Base-by-base conservation (phyloP, 148 eudicot genomes). In the Mesembryanthemum crystallinum region DNA sequence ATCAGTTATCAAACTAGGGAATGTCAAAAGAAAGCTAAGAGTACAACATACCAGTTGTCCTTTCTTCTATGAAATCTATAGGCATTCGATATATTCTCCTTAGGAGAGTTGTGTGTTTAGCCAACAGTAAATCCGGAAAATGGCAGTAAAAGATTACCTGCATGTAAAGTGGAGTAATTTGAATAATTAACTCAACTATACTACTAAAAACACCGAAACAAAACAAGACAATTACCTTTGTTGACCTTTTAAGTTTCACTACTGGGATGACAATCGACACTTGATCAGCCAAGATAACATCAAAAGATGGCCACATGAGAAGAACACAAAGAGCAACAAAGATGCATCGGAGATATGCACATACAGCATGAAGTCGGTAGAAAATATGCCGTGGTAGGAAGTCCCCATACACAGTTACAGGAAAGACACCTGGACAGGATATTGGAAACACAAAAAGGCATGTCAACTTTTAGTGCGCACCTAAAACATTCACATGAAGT, bases 121-220 rank as follows among this genome's bases (percentile, higher is more conserved):
- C 97, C 68, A 95, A 83, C 72, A 95, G 84, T 81, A 95, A 80
- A 86, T 95, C 98, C 1, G 98, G 98, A 87, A 95, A 95, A 88
- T 95, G 97, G 74, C 96, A 92, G 77, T 92, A 95, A 80, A 95
- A 95, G 69, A 92, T 91, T 77, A 92, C 96, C 98, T 95, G 83
- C 62, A 87, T 23, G 58, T 28, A 65, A 17, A 33, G 45, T 49
- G 21, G 42, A 45, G 49, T 76, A 57, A 21, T n/a, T 1, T 25
- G 52, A 78, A 29, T 60, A 32, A 30, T 49, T 8, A 25, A 59
- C 55, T 27, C 25, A 54, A 73, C 7, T 43, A 35, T 25, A 33
- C 17, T 39, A 76, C 25, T 58, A 42, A 37, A 15, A 59, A 58
- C 24, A 69, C n/a, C n/a, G 47, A 18, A 52, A 62, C 28, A 57